These are phyloP conservation scores for Leptomonas seymouri DNA, from an alignment of 208 protist genomes.

Conservation along the genomic window DNA sequence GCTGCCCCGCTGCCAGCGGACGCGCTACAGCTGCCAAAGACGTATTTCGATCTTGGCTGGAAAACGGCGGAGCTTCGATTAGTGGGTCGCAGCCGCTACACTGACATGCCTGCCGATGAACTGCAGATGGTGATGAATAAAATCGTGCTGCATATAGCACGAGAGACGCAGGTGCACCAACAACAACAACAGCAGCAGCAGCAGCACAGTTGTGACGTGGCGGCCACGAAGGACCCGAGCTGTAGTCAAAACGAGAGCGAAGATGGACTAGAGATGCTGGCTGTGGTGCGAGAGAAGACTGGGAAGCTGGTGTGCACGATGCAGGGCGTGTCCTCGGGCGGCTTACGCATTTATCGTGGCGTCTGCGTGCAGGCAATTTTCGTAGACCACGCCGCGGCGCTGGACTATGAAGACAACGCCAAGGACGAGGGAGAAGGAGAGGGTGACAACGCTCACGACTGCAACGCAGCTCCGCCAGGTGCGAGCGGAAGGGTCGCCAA, in stretches of 20 bases:
- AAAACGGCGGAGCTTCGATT: conserved; percentile 55
- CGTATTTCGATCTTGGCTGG: conserved; percentile 80
- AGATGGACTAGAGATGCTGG: conserved; percentile 1
- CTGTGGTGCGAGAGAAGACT: conserved; percentile 58
- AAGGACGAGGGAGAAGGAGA: background rate
- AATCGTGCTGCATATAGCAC: conserved; percentile 54
- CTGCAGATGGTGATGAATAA: conserved; percentile 80
- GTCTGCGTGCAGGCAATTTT: conserved; percentile 67
- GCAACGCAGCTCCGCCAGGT: background rate
- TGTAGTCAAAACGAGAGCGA: background rate
- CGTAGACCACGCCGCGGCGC: conserved; percentile 43
- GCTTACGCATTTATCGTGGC: conserved; percentile 78
- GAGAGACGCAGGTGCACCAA: conserved; percentile 11
- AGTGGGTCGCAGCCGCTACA: conserved; percentile 33
- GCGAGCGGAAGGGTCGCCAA: background rate
- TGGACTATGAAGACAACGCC: background rate
- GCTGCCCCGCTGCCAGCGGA: conserved; percentile 53
- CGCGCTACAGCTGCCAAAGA: conserved; percentile 56
- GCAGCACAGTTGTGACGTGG: conserved; percentile 1
- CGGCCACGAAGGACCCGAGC: background rate
- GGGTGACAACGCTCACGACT: background rate
- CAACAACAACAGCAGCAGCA: background rate
- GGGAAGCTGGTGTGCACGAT: conserved; percentile 75
- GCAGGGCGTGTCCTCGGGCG: conserved; percentile 46
- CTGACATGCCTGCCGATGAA: conserved; percentile 42